Evolutionary conservation across 1,284 basidiomycete species (phyloP), one percentile per base, ranked within the genome.

Genomic region (Sanguinoderma infundibulare): DNA sequence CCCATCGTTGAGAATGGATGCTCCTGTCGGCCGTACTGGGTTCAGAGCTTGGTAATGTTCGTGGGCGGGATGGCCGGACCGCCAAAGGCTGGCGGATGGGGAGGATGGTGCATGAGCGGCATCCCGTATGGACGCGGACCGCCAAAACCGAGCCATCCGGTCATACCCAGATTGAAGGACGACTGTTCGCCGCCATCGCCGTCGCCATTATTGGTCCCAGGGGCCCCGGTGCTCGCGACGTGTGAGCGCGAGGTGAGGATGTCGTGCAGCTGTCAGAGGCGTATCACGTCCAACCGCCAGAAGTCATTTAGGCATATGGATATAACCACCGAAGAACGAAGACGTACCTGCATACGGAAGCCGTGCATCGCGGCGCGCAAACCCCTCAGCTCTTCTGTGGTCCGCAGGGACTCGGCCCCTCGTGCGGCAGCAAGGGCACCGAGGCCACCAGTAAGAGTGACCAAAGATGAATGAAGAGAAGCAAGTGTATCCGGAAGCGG

Each of bases 321-420:
- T 26, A 52, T 55, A 17, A 53, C 36, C 54, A 47, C 32, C n/a
- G n/a, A 34, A n/a, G 7, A 20, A 35, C 40, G 30, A 40, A 20
- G 24, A 26, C 60, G 30, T 64, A 91, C 87, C 82, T 94, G 93
- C 84, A 94, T 91, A 50, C 93, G 81, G 62, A 96, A 75, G 0
- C 92, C 91, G 63, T 92, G 88, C 47, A 95, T 82, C 55, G 85
- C 88, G 22, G 86, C 89, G 59, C 90, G 82, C 59, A 95, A 70
- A 10, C 87, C 86, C 61, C 87, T 86, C 30, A 94, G 81, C 71
- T 95, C 93, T 67, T 95, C 93, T 55, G 85, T 85, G 53, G 90
- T 79, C 53, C 92, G 79, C 69, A 92, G 78, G 0, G 86, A 84
- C 59, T 93, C 91, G 30, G 92, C 76, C 2, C 69, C 66, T 10